phyloP scores from a whole-genome alignment of 2,329 filamentous ascomycete species.

The Pyrenophora graminea region DNA sequence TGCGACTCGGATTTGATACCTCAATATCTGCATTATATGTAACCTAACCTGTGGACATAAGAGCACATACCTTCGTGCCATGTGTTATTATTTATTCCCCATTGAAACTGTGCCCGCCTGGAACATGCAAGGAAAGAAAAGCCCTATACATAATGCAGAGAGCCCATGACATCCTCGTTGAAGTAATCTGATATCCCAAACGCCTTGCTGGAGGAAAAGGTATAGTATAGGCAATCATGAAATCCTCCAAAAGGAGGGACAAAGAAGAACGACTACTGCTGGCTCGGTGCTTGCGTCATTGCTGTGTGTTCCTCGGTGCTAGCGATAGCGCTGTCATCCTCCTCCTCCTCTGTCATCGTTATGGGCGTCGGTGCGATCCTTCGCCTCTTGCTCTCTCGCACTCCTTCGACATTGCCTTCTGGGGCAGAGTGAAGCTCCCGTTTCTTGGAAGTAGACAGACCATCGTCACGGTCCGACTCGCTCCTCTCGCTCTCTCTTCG shows the following conservation, averaged over 20 bases:
- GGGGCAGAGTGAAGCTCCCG: slow-evolving; percentile 45
- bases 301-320: slow-evolving; percentile 41
- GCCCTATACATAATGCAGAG: slow-evolving; percentile 5
- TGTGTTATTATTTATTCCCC: neutral
- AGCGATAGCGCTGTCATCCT: slow-evolving; percentile 33
- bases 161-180: slow-evolving; percentile 1
- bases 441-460: slow-evolving; percentile 36
- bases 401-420: slow-evolving; percentile 42
- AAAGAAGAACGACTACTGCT: slow-evolving; percentile 13
- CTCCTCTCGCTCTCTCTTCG: slow-evolving; percentile 41
- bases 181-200: slow-evolving; percentile 17
- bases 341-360: slow-evolving; percentile 24
- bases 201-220: slow-evolving; percentile 24
- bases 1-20: neutral
- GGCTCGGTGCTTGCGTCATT: slow-evolving; percentile 22
- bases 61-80: slow-evolving; percentile 7
- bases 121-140: slow-evolving; percentile 1
- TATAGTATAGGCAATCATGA: slow-evolving; percentile 4
- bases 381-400: slow-evolving; percentile 49
- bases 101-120: neutral
- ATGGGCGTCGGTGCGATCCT: slow-evolving; percentile 53
- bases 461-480: slow-evolving; percentile 44
- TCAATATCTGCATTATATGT: slow-evolving; percentile 6
- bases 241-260: slow-evolving; percentile 4
- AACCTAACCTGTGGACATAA: slow-evolving; percentile 5